phyloP scores from a whole-genome alignment of 805 yeast species.

The Limtongia smithiae region DNA sequence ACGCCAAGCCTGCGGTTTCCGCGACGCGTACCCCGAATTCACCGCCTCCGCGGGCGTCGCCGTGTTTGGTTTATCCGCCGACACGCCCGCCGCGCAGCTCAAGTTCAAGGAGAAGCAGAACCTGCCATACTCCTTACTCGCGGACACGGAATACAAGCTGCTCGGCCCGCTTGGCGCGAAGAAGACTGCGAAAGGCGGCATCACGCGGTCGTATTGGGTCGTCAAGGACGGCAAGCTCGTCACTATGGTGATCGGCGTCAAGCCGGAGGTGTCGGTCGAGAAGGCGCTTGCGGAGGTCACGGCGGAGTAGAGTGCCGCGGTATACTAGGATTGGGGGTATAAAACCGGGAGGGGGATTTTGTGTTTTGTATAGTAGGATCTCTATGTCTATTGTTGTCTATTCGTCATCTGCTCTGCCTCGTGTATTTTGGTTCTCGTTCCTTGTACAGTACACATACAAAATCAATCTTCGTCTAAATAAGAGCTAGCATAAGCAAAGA shows the following conservation, averaged over 20 bases:
- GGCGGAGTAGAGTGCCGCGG: background rate
- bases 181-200: conserved; percentile 75
- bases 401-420: too few relatives aligned
- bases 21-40: conserved; percentile 58
- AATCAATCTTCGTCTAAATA: too few relatives aligned
- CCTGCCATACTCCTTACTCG: conserved; percentile 67
- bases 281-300: conserved; percentile 31
- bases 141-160: conserved; percentile 69
- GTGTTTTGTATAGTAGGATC: too few relatives aligned
- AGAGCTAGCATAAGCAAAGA: too few relatives aligned
- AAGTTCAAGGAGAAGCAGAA: conserved; percentile 68
- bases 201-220: conserved; percentile 88
- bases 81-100: conserved; percentile 72
- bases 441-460: too few relatives aligned
- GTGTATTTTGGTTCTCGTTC: too few relatives aligned
- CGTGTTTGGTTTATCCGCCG: conserved; percentile 81
- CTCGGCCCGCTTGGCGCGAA: conserved; percentile 78
- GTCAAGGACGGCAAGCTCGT: conserved; percentile 71
- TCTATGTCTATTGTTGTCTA: too few relatives aligned
- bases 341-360: too few relatives aligned
- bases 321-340: too few relatives aligned
- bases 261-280: conserved; percentile 40
- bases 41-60: conserved; percentile 49
- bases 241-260: conserved; percentile 50
- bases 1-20: conserved; percentile 86